Evolutionary conservation across 305 asterid species (phyloP).

Genomic region (Stenogyne calaminthoides): DNA sequence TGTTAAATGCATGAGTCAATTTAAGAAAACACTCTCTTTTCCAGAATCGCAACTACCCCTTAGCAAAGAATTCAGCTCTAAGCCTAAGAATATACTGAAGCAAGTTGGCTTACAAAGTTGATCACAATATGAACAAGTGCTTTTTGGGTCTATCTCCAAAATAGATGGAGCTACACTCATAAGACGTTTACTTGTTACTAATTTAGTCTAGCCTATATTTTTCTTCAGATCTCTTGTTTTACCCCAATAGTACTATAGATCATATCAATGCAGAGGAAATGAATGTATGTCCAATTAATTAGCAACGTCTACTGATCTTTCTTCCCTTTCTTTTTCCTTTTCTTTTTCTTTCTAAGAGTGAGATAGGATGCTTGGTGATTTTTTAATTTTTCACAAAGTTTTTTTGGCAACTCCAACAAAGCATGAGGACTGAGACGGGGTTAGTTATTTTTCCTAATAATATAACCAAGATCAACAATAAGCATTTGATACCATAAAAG

Average conservation of each 20-base stretch:
- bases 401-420: background rate
- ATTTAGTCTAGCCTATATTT: background rate
- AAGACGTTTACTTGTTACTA: background rate
- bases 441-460: background rate
- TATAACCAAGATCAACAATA: slow-evolving; percentile 1
- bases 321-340: background rate
- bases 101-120: background rate
- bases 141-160: background rate
- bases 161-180: background rate
- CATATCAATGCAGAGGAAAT: background rate
- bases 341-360: background rate
- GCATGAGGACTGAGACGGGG: background rate
- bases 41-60: background rate
- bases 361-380: background rate
- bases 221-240: background rate
- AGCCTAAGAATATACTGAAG: background rate
- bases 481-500: slow-evolving; percentile 13
- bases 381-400: background rate
- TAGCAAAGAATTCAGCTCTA: background rate
- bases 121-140: background rate
- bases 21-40: background rate
- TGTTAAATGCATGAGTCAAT: background rate
- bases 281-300: background rate
- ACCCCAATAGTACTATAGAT: background rate
- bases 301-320: background rate